Percentiles rank a stretch among this genome's conserved stretches.
These are phyloP conservation scores for Diplodia corticola DNA, from an alignment of 2,329 filamentous ascomycete genomes.

Conservation along the genomic window DNA sequence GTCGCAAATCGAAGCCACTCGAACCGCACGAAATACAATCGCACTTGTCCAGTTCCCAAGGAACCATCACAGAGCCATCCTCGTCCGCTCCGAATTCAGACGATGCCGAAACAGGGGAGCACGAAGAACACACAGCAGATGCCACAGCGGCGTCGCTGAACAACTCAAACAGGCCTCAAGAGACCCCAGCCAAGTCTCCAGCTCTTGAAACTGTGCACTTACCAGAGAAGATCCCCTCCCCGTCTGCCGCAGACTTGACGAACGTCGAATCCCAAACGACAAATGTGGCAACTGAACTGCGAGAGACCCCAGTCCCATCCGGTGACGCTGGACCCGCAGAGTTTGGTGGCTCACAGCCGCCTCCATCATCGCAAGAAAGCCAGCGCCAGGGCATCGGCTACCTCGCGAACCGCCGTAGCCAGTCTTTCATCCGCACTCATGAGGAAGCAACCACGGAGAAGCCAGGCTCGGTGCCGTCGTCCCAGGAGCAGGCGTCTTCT, in stretches of 20 bases:
- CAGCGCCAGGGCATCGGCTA: conserved; percentile 40
- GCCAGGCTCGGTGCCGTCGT: background rate
- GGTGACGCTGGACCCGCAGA: conserved; percentile 32
- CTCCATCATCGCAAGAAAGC: conserved; percentile 34
- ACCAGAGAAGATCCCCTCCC: background rate
- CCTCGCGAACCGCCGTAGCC: conserved; percentile 49
- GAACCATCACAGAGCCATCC: conserved; percentile 3
- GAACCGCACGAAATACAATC: conserved; percentile 33
- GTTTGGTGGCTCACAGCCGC: conserved; percentile 35
- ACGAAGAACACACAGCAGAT: conserved; percentile 14
- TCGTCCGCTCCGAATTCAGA: conserved; percentile 18
- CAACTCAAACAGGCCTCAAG: background rate
- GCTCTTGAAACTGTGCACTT: background rate
- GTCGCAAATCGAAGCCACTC: conserved; percentile 82
- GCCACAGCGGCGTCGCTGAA: background rate
- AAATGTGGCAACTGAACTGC: conserved; percentile 28
- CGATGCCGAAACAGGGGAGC: conserved; percentile 29
- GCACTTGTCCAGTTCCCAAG: conserved; percentile 13
- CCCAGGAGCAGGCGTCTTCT: conserved; percentile 37
- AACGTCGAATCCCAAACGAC: conserved; percentile 28
- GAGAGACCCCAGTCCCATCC: conserved; percentile 25
- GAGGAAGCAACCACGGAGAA: conserved; percentile 30
- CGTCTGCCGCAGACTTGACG: background rate
- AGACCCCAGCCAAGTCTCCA: background rate
- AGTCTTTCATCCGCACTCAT: conserved; percentile 39